Evolutionary conservation across 169 alveolate species (phyloP).

Genomic region (Eimeria mitis): DNA sequence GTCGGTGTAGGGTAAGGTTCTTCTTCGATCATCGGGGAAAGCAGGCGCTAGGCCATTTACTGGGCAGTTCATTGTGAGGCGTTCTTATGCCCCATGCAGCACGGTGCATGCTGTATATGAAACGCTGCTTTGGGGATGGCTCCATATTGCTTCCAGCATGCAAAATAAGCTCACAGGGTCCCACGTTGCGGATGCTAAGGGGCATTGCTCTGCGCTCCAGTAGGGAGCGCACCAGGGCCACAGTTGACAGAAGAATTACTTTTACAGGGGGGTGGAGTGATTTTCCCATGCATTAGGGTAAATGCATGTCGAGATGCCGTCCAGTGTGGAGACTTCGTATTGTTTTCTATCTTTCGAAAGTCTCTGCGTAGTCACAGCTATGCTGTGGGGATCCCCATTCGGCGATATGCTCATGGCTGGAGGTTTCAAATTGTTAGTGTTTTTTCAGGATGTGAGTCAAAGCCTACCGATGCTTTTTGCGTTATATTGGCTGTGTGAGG

Average conservation of each 20-base stretch:
- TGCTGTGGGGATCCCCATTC: background rate
- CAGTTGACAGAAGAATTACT: background rate
- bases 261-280: background rate
- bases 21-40: background rate
- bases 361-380: background rate
- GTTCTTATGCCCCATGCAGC: background rate
- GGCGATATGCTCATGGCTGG: background rate
- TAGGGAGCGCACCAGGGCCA: background rate
- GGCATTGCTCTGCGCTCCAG: background rate
- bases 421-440: background rate
- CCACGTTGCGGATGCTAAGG: background rate
- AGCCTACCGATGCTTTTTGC: background rate
- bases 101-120: background rate
- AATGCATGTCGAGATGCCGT: background rate
- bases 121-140: background rate
- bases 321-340: background rate
- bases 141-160: background rate
- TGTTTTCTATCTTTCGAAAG: too few species aligned
- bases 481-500: background rate
- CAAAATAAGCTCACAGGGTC: background rate
- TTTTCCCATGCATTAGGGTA: background rate
- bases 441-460: background rate
- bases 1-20: background rate
- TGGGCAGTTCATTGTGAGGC: background rate
- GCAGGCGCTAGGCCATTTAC: background rate